Evolutionary conservation across 106 monocot genomes (phyloP).

Genomic region (Amphibolis antarctica): DNA sequence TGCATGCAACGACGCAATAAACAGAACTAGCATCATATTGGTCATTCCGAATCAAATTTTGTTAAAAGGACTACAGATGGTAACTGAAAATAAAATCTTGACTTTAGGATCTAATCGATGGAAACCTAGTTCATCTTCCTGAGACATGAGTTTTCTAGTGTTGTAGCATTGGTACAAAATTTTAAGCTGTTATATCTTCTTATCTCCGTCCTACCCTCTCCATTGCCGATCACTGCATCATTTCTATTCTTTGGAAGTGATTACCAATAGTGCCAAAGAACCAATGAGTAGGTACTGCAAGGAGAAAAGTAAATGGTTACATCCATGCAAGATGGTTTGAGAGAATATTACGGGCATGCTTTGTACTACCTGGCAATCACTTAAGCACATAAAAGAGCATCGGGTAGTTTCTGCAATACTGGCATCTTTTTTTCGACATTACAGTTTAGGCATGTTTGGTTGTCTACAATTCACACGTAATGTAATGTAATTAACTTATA

Average conservation of each 20-base stretch:
- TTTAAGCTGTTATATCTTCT: background rate
- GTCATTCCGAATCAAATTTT: background rate
- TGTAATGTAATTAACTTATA: too few relatives aligned
- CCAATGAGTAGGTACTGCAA: slow-evolving; percentile 10
- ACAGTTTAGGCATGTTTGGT: too few relatives aligned
- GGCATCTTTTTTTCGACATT: too few relatives aligned
- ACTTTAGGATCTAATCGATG: background rate
- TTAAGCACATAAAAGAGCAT: too few relatives aligned
- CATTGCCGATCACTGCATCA: background rate
- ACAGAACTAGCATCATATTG: too few relatives aligned
- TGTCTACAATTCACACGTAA: too few relatives aligned
- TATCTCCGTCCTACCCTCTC: background rate
- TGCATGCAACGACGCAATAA: too few relatives aligned
- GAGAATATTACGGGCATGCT: background rate
- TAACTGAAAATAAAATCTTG: background rate
- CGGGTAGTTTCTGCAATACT: too few relatives aligned
- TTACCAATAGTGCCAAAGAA: slow-evolving; percentile 1
- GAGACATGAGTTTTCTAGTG: background rate
- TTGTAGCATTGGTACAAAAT: background rate
- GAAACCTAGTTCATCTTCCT: background rate
- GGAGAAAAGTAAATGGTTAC: background rate
- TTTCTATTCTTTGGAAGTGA: slow-evolving; percentile 5
- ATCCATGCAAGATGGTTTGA: background rate
- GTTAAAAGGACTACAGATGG: background rate
- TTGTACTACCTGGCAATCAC: background rate